Evolutionary conservation across 2,329 filamentous ascomycete species (phyloP).

Genomic region (Zalaria obscura): DNA sequence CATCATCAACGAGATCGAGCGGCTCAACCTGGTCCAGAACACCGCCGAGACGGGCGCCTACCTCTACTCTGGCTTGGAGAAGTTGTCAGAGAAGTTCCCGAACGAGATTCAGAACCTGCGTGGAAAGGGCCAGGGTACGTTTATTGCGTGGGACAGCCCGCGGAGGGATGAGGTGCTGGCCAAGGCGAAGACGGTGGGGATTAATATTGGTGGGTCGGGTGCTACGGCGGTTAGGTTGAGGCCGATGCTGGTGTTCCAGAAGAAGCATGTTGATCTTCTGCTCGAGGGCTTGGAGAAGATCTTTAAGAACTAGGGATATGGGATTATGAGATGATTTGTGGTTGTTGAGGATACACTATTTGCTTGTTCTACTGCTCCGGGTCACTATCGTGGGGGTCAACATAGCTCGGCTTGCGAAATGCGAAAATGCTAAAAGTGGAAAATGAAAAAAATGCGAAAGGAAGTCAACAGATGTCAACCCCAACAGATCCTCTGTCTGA

Average conservation of each 20-base stretch:
- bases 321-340: neutral
- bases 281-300: conserved; percentile 25
- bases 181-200: conserved; percentile 60
- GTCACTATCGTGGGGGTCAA: too few species aligned
- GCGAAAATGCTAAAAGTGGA: too few species aligned
- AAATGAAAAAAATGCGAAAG: too few species aligned
- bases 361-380: neutral
- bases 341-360: conserved; percentile 2
- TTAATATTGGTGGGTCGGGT: conserved; percentile 76
- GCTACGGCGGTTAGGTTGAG: conserved; percentile 58
- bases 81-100: conserved; percentile 54
- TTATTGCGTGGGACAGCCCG: conserved; percentile 77
- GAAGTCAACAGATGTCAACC: too few species aligned
- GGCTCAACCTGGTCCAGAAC: conserved; percentile 57
- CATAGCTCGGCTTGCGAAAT: too few species aligned
- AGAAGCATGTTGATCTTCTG: conserved; percentile 73
- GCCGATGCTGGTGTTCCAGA: conserved; percentile 82
- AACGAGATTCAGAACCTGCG: conserved; percentile 64
- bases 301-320: conserved; percentile 1
- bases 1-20: conserved; percentile 66
- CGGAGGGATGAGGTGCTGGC: conserved; percentile 61
- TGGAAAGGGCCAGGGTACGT: conserved; percentile 74
- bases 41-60: conserved; percentile 65
- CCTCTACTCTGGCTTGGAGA: conserved; percentile 53
- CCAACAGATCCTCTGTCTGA: too few species aligned